Base-by-base conservation (phyloP, 208 protist genomes). In the Wallacemonas collosoma region DNA sequence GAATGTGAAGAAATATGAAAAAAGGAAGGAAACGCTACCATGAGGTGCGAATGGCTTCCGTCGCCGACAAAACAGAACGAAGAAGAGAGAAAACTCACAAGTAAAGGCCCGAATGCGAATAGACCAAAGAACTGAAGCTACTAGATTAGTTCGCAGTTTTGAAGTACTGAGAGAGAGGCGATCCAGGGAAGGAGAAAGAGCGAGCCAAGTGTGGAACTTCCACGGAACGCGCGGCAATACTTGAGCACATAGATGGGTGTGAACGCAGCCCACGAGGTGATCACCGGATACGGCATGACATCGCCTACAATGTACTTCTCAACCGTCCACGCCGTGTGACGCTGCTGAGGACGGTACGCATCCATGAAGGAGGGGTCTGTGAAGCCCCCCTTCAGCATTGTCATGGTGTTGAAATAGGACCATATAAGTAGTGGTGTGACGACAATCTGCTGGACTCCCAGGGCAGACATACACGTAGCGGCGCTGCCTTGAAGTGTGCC, bases 201-300 rank as follows among this genome's bases (percentile, higher is more conserved):
- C 41, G 66, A 73, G 41, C 66, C 66, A 1, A 82, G 67, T 14
- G 75, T 44, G 1, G 71, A 71, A 12, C 58, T 57, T 7, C 77
- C 73, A 39, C 78, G 77, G 15, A 69, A 77, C 40, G 68, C 73
- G 0, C 82, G 79, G 7, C 76, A 45, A 70, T 88, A 95, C 3
- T 57, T 61, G 3, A 85, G 64, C 0, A 84, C 45, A 40, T 79
- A 86, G 1, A 90, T 64, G 14, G 90, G 90, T 6, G 73, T 68
- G 69, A 81, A 88, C 14, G 89, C 81, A n/a, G 62, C 75, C 90
- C 90, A 95, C 17, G 90, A 93, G 2, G 78, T 75, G 8, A 95
- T 51, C 43, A 95, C 64, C 36, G 86, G 78, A 12, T 76, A 73
- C n/a, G 90, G 90, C 78, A 95, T 81, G 43, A 86, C 86, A n/a